Conservation (phyloP, 1,284 basidiomycete species). For the Apiotrichum mycotoxinovorans region DNA sequence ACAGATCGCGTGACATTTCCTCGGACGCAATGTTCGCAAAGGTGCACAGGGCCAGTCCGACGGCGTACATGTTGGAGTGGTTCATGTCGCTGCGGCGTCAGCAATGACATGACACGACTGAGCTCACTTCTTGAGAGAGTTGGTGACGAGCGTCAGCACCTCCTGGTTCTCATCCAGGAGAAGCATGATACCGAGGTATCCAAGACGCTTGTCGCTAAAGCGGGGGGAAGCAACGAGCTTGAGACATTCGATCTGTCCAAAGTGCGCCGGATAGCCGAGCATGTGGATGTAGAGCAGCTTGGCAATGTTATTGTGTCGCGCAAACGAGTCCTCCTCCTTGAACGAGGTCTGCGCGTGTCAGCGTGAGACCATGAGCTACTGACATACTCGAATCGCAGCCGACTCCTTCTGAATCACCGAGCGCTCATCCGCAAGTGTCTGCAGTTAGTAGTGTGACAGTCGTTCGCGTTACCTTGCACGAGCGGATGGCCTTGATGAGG, state of each 20-base stretch:
- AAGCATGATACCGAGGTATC: constrained; percentile 97
- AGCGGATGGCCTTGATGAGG: constrained; percentile 88
- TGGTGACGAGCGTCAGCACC: constrained; percentile 94
- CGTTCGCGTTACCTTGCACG: constrained; percentile 69
- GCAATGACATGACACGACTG: not conserved
- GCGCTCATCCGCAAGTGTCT: constrained; percentile 98
- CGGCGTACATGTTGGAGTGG: constrained; percentile 98
- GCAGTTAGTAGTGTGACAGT: constrained; percentile 3
- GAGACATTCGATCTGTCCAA: constrained; percentile 98
- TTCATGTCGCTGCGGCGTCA: constrained; percentile 82
- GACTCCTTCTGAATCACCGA: constrained; percentile 97
- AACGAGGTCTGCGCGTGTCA: constrained; percentile 66
- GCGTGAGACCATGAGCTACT: not conserved
- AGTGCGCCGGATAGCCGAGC: constrained; percentile 98
- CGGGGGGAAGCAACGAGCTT: constrained; percentile 98
- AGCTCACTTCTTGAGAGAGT: constrained; percentile 94
- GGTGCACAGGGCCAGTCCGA: constrained; percentile 93
- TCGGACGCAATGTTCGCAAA: constrained; percentile 99
- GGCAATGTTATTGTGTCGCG: constrained; percentile 94
- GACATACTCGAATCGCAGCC: constrained; percentile 73
- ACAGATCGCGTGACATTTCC: constrained; percentile 95
- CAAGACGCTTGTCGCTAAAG: constrained; percentile 94
- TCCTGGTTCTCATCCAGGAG: constrained; percentile 97
- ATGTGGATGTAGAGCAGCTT: constrained; percentile 99
- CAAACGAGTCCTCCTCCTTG: constrained; percentile 90